These are phyloP conservation scores for Aureobasidium sp. DNA, from an alignment of 2,329 filamentous ascomycete genomes.

Conservation along the genomic window DNA sequence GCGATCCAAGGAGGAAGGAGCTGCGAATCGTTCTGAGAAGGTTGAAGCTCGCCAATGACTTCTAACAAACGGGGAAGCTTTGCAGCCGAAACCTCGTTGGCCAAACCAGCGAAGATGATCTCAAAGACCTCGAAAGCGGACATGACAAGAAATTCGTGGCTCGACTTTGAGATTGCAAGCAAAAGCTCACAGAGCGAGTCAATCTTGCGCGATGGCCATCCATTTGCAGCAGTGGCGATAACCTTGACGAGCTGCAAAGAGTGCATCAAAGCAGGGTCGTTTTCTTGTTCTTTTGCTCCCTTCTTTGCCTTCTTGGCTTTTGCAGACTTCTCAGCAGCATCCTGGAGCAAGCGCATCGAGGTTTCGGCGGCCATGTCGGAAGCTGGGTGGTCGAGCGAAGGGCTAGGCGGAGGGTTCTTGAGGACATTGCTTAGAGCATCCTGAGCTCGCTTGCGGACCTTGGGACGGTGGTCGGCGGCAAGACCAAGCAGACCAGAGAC, in stretches of 20 bases:
- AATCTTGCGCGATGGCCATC: constrained; percentile 95
- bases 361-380: constrained; percentile 95
- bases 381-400: constrained; percentile 86
- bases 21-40: constrained; percentile 87
- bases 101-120: constrained; percentile 88
- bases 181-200: constrained; percentile 84
- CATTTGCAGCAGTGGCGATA: constrained; percentile 74
- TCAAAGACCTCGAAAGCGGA: constrained; percentile 96
- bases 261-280: constrained; percentile 70
- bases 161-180: constrained; percentile 78
- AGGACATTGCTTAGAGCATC: constrained; percentile 80
- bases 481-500: constrained; percentile 79
- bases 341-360: constrained; percentile 69
- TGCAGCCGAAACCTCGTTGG: constrained; percentile 74
- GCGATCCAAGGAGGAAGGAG: constrained; percentile 94
- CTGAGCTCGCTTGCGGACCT: constrained; percentile 87
- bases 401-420: constrained; percentile 77
- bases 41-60: constrained; percentile 84
- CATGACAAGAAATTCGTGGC: constrained; percentile 94
- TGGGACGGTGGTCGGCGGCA: constrained; percentile 78
- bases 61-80: constrained; percentile 86
- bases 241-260: constrained; percentile 87
- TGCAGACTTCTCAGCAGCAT: constrained; percentile 61
- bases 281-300: constrained; percentile 50
- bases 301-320: constrained; percentile 58